Evolutionary conservation across 495 filamentous ascomycete genomes (phyloP), one percentile per base, ranked within the genome.

Genomic region (Cryomyces antarcticus): DNA sequence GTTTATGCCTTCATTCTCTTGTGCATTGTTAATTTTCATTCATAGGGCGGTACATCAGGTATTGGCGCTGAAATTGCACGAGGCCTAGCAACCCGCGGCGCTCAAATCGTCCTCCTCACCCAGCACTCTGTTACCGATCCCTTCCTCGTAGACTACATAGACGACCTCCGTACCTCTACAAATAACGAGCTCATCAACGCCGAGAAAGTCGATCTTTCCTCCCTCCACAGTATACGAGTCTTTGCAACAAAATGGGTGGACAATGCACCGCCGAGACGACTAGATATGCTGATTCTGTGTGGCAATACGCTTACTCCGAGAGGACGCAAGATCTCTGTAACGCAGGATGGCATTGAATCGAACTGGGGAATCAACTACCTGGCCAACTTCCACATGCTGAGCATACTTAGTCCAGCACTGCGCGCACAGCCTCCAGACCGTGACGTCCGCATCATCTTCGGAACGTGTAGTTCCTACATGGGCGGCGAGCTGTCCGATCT

Each of bases 191-290:
- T 96, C 44, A 83, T 99, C 51, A 95, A 87, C 52, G 86, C 92
- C 43, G 89, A 99, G 58, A 80, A 92, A 57, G 83, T 89, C 31
- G 87, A 99, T 49, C 75, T 99, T 35, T 61, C 78, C 28, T 87
- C 80, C 9, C 65, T 96, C 12, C 73, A 94, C 53, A 87, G 79
- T 46, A 76, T 99, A 44, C 82, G 89, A 27, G 67, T 76, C 45
- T 99, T 99, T 55, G 89, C 89, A n/a, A 99, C 89, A 3, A 86
- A 86, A 63, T 99, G 92, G 85, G 80, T 96, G 50, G 87, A 99
- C 60, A 99, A 96, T 57, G 72, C 77, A 28, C 87, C 92, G 0
- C 80, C 86, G 17, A 73, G 89, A 33, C 73, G 89, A n/a, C 65
- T 99, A 4, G 89, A 99, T 58, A 84, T 88, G 75, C 62, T 99